These are phyloP conservation scores for Gossypium aridum DNA, from an alignment of 441 rosid species.

Conservation along the genomic window DNA sequence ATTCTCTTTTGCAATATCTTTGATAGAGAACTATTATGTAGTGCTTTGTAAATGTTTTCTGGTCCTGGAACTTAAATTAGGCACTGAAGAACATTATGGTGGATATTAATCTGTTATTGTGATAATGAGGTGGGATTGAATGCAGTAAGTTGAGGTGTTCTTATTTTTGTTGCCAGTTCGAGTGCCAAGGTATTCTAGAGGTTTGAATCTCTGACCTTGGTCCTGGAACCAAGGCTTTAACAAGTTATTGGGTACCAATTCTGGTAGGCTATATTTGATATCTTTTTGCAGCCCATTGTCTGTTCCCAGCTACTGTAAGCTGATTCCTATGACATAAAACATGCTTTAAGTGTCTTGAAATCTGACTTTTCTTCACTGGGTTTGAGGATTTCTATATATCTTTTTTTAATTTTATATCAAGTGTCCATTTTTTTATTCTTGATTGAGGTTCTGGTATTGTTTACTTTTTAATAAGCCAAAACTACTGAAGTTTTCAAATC, in stretches of 20 bases:
- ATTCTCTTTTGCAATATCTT: background rate
- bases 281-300: background rate
- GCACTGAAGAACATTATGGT: background rate
- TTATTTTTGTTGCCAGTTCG: background rate
- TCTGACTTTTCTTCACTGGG: background rate
- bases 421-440: background rate
- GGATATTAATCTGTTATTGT: background rate
- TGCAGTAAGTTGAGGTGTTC: background rate
- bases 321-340: background rate
- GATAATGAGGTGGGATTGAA: background rate
- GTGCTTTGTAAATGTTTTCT: background rate
- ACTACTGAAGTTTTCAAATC: background rate
- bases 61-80: slow-evolving; percentile 5
- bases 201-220: background rate
- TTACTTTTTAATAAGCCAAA: background rate
- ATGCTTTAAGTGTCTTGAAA: background rate
- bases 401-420: background rate
- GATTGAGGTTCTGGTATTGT: background rate
- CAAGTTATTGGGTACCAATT: background rate
- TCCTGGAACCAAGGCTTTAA: background rate
- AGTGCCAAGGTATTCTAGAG: background rate
- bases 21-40: background rate
- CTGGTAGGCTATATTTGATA: background rate
- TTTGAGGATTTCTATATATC: background rate
- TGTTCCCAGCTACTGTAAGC: background rate